phyloP scores from a whole-genome alignment of 1,284 basidiomycete species.

The Sporisorium scitamineum region DNA sequence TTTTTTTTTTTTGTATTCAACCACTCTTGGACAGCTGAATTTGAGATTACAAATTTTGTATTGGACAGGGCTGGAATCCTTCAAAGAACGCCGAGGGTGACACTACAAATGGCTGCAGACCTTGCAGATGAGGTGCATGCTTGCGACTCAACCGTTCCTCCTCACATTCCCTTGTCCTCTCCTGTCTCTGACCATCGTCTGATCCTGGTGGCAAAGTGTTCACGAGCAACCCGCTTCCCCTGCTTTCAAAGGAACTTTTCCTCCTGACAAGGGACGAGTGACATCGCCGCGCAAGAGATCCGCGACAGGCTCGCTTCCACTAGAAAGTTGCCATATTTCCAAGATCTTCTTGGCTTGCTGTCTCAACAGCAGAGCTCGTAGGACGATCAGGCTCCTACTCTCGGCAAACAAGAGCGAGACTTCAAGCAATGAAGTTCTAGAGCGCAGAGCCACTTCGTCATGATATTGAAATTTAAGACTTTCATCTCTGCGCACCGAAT shows the following conservation, averaged over 20 bases:
- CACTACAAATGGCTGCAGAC: slow-evolving; percentile 24
- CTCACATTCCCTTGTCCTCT: background rate
- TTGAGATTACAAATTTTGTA: background rate
- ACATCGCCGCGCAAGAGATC: too few species aligned
- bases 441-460: background rate
- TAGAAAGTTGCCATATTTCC: too few species aligned
- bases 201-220: background rate
- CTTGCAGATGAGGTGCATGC: slow-evolving; percentile 14
- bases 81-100: slow-evolving; percentile 34
- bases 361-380: too few species aligned
- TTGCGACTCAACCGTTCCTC: background rate
- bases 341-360: too few species aligned
- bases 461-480: background rate
- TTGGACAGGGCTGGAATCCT: background rate
- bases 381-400: too few species aligned
- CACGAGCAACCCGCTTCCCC: background rate
- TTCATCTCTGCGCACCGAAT: background rate
- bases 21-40: background rate
- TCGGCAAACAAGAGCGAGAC: too few species aligned
- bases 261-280: background rate
- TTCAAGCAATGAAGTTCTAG: too few species aligned
- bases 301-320: too few species aligned
- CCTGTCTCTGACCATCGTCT: slow-evolving; percentile 1
- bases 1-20: background rate
- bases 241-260: background rate